Conservation (phyloP, 2,329 filamentous ascomycete genomes). For the Fusarium sp. region DNA sequence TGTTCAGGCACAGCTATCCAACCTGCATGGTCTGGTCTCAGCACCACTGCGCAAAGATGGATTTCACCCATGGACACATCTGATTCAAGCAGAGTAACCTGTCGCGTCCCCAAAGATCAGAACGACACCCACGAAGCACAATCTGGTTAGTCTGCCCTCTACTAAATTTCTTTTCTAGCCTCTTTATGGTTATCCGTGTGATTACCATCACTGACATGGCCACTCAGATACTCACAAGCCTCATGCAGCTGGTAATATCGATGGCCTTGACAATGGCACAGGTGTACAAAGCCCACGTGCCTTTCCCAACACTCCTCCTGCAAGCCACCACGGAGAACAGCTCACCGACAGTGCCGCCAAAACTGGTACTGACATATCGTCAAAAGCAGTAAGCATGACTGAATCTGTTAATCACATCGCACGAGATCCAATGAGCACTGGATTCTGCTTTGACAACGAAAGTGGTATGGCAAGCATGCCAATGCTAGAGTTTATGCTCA, state of each 20-base stretch:
- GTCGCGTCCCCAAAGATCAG: not conserved
- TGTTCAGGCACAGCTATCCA: not conserved
- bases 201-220: not conserved
- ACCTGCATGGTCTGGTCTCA: not conserved
- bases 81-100: rapidly evolving
- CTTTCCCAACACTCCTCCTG: not conserved
- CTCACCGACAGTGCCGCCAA: no score
- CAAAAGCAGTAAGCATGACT: not conserved
- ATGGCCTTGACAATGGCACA: not conserved
- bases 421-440: not conserved
- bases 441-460: not conserved
- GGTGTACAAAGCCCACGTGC: rapidly evolving
- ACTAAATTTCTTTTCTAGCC: not conserved
- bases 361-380: not conserved
- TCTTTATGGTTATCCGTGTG: rapidly evolving
- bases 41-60: not conserved
- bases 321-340: not conserved
- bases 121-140: not conserved
- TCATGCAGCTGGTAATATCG: rapidly evolving
- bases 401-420: not conserved
- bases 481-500: not conserved
- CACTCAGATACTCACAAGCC: not conserved
- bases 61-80: not conserved
- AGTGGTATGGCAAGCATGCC: not conserved
- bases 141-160: not conserved